Evolutionary conservation across 805 yeast genomes (phyloP), one percentile per base, ranked within the genome.

Genomic region (Zygoascus tannicola): DNA sequence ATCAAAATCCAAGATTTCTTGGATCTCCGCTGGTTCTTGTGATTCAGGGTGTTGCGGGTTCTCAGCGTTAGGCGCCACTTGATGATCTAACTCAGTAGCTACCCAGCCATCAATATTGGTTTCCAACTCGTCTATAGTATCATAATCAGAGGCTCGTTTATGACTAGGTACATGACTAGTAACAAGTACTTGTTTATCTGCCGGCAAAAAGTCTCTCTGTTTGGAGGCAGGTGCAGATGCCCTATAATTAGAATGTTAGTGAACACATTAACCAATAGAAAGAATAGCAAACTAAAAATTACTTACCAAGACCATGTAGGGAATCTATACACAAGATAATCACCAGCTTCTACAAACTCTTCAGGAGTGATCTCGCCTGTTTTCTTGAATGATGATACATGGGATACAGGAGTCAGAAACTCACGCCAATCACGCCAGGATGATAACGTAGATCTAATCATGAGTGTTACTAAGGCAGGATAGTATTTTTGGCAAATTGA

Each of bases 301-400:
- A 46, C 59, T 30, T 53, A 54, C 98, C 98, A 92, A 49, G 79
- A 78, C 98, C 98, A 92, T 0, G 97, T 92, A 2, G 98, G 97
- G 60, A 92, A 92, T 69, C 82, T 85, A 63, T 78, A 80, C 26
- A 81, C 88, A 46, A 92, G 67, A 62, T 86, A 92, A 61, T 92
- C 97, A 19, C 98, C 98, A 2, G 98, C 97, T 44, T 69, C 70
- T 7, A 87, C 90, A 65, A 92, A 92, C 62, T 92, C 98, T 43
- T 85, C 95, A 1, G 98, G 98, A 1, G 95, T 85, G 41, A 92
- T 80, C 60, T 90, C 92, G 3, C 98, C 98, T 0, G 96, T 84
- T 40, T 72, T 65, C 44, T 78, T 70, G 66, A 87, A 92, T 15
- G 92, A 85, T 21, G 97, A 87, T n/a, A 69, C 75, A 62, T 88